Base-by-base conservation (phyloP, 352 stramenopile species). In the Globisporangium recalcitrans region DNA sequence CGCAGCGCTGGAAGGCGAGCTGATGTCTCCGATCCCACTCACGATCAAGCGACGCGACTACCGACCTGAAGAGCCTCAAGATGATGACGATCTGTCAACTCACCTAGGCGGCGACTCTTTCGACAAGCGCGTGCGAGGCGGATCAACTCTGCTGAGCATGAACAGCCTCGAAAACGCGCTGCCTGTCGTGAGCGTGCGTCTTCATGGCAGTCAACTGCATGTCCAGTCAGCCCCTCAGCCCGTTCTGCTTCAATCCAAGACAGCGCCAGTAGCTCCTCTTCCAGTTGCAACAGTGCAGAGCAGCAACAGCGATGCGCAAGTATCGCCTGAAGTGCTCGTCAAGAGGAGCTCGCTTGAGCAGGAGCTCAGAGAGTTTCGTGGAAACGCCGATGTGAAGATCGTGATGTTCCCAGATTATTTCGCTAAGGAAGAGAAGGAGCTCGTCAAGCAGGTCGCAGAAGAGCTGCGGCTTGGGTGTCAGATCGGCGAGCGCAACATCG, bases 321-420 rank as follows among this genome's bases (percentile, higher is more conserved):
- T n/a, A 13, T 11, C 26, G 4, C 22, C 34, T 3, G 42, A 52
- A 10, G 21, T 24, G 19, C 22, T 29, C 32, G 32, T 56, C 13
- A 83, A 80, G 56, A 63, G 71, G 1, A 63, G 70, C 22, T 82
- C 81, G 4, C 51, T 90, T 13, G 75, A 69, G 29, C 72, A 91
- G 58, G 82, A 91, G 60, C 72, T 91, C 16, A 63, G 72, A 21
- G 80, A 90, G 58, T 89, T 91, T 56, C 67, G 67, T 26, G 49
- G 48, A 1, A 79, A 75, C 56, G 51, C 44, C 19, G 80, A 90
- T 11, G 52, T 66, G 7, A 77, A 78, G 22, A 84, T 91, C 54
- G 72, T 67, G 24, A 74, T 85, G 44, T 91, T 90, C 48, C 82
- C 82, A 0, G 80, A 90, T 34, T 91, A 90, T 46, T 78, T 91